Conservation (phyloP, 352 stramenopile genomes). For the Peronospora belbahrii region DNA sequence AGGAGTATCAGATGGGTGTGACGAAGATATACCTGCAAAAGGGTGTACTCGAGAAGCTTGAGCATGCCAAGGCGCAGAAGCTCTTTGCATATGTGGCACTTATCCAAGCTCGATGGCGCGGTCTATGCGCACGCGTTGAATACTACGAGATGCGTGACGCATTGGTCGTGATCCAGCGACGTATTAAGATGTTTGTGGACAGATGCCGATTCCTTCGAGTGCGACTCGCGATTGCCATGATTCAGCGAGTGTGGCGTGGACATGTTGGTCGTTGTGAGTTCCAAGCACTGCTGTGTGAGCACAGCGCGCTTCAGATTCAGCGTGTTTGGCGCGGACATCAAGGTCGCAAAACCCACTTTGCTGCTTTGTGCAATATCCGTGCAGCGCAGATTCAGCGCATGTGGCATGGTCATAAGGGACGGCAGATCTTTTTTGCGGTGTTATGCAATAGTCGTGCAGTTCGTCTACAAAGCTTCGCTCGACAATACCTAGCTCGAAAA, state of each 20-base stretch:
- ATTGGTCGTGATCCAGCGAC: conserved; percentile 41
- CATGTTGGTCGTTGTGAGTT: conserved; percentile 32
- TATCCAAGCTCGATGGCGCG: conserved; percentile 62
- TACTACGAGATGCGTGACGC: conserved; percentile 32
- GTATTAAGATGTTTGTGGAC: conserved; percentile 39
- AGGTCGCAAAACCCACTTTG: conserved; percentile 22
- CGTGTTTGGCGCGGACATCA: conserved; percentile 32
- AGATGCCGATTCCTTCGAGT: conserved; percentile 28
- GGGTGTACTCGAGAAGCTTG: conserved; percentile 64
- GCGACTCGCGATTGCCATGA: conserved; percentile 13
- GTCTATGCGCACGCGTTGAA: conserved; percentile 28
- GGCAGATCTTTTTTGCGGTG: conserved; percentile 24
- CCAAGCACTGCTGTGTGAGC: conserved; percentile 22
- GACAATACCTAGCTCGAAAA: conserved; percentile 32
- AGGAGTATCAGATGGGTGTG: conserved; percentile 75
- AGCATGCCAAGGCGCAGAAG: conserved; percentile 54
- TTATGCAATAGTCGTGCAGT: conserved; percentile 36
- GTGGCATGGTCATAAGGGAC: conserved; percentile 35
- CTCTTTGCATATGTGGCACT: conserved; percentile 51
- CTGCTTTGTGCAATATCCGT: conserved; percentile 23
- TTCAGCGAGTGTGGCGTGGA: conserved; percentile 40
- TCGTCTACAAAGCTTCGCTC: conserved; percentile 43
- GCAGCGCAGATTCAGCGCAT: conserved; percentile 42
- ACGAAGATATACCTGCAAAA: conserved; percentile 86
- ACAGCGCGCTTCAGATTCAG: conserved; percentile 35